phyloP scores from a whole-genome alignment of 352 stramenopile genomes.

The Phytophthora pisi region DNA sequence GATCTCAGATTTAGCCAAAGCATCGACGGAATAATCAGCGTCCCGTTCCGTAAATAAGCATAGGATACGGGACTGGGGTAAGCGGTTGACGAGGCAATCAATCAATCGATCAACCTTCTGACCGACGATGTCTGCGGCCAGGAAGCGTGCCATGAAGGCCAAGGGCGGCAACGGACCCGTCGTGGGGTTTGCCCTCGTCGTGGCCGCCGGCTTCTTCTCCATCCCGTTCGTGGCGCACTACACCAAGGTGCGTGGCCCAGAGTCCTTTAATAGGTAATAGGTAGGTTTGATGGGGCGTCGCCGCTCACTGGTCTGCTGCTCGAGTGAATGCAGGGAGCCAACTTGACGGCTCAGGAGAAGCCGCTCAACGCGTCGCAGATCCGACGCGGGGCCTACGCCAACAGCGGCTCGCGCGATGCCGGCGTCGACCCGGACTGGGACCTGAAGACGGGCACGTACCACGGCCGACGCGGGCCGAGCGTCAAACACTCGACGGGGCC shows the following conservation, averaged over 20 bases:
- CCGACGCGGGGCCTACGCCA: slow-evolving; percentile 81
- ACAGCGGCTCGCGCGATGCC: slow-evolving; percentile 78
- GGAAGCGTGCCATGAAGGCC: slow-evolving; percentile 32
- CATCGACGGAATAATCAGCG: neutral
- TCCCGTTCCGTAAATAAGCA: slow-evolving; percentile 1
- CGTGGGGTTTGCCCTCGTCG: slow-evolving; percentile 49
- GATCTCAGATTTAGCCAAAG: neutral
- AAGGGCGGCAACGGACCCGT: slow-evolving; percentile 50
- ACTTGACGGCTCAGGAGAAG: slow-evolving; percentile 63
- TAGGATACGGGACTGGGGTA: neutral
- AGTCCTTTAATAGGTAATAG: no score
- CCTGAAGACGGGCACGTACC: slow-evolving; percentile 69
- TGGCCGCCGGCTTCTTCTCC: slow-evolving; percentile 71
- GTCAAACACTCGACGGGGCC: slow-evolving; percentile 27
- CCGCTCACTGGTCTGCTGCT: slow-evolving; percentile 10
- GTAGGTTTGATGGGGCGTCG: neutral
- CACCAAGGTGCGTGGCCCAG: slow-evolving; percentile 51
- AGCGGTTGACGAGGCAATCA: neutral
- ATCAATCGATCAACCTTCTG: no score
- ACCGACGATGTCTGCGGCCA: slow-evolving; percentile 14
- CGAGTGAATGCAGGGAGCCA: slow-evolving; percentile 45
- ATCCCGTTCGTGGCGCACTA: slow-evolving; percentile 76
- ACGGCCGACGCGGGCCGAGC: slow-evolving; percentile 47
- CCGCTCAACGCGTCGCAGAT: slow-evolving; percentile 75
- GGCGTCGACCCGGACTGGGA: slow-evolving; percentile 87